Evolutionary conservation across 768 basidiomycete species (phyloP).

Genomic region (Kondoa subrosea): DNA sequence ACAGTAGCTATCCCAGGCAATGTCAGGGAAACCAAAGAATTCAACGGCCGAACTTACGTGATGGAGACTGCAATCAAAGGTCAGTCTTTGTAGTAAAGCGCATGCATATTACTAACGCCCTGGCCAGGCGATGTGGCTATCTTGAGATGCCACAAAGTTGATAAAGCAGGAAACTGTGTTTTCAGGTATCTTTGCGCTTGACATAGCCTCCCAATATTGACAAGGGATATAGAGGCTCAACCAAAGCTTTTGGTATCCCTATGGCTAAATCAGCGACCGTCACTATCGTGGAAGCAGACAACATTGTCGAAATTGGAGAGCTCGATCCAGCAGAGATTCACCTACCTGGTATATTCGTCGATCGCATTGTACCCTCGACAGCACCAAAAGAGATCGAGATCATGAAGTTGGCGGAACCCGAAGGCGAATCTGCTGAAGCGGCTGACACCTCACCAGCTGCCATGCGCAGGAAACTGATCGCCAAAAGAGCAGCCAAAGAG

Average conservation of each 20-base stretch:
- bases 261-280: constrained; percentile 82
- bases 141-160: constrained; percentile 77
- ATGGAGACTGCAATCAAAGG: constrained; percentile 49
- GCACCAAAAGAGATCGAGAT: constrained; percentile 63
- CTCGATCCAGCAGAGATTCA: constrained; percentile 64
- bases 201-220: not conserved
- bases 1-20: constrained; percentile 54
- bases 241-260: constrained; percentile 68
- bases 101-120: not conserved
- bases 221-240: constrained; percentile 45
- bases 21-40: constrained; percentile 56
- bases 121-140: constrained; percentile 43
- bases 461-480: constrained; percentile 45
- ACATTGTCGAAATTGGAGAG: constrained; percentile 67
- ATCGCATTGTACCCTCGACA: constrained; percentile 67
- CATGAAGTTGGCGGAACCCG: constrained; percentile 35
- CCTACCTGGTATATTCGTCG: constrained; percentile 38
- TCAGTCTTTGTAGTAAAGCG: not conserved
- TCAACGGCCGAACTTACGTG: constrained; percentile 62
- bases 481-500: constrained; percentile 72
- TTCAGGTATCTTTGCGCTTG: constrained; percentile 46
- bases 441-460: constrained; percentile 3
- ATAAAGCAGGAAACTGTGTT: constrained; percentile 75
- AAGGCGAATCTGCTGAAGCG: constrained; percentile 8
- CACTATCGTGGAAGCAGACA: constrained; percentile 83